phyloP scores from a whole-genome alignment of 306 rosid species.

The Malus asiatica region DNA sequence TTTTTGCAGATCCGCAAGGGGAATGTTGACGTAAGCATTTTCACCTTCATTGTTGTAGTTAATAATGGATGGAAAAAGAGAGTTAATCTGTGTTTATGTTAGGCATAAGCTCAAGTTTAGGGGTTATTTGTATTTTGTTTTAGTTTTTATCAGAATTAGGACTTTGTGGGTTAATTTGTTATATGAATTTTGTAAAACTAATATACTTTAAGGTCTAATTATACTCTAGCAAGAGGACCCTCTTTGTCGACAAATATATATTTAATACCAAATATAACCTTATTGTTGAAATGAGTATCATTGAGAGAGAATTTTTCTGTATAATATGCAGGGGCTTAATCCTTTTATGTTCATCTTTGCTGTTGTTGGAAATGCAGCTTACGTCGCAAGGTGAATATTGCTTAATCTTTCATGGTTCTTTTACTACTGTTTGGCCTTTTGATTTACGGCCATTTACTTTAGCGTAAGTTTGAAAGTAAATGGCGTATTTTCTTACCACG shows the following conservation, averaged over 20 bases:
- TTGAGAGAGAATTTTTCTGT: background rate
- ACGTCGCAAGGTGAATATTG: conserved; percentile 52
- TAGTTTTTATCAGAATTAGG: background rate
- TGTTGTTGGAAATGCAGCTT: conserved; percentile 66
- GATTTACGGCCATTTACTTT: background rate
- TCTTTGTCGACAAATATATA: too few relatives aligned
- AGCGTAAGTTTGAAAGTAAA: background rate
- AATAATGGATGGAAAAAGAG: background rate
- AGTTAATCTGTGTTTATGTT: background rate
- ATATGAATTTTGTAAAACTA: background rate
- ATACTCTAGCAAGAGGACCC: too few relatives aligned
- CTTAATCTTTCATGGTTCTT: background rate
- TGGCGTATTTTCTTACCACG: background rate
- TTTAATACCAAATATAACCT: too few relatives aligned
- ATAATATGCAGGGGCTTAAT: conserved; percentile 71
- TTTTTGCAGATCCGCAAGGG: conserved; percentile 72
- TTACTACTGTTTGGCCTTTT: background rate
- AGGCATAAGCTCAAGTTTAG: background rate
- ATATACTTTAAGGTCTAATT: too few relatives aligned
- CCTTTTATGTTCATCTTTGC: conserved; percentile 87
- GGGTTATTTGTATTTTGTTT: background rate
- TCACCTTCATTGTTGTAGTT: conserved; percentile 9
- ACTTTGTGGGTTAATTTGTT: background rate
- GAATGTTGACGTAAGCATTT: conserved; percentile 59
- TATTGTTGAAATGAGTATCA: background rate